Evolutionary conservation across 495 filamentous ascomycete genomes (phyloP), one percentile per base, ranked within the genome.

Genomic region (Penicillium tannophilum): DNA sequence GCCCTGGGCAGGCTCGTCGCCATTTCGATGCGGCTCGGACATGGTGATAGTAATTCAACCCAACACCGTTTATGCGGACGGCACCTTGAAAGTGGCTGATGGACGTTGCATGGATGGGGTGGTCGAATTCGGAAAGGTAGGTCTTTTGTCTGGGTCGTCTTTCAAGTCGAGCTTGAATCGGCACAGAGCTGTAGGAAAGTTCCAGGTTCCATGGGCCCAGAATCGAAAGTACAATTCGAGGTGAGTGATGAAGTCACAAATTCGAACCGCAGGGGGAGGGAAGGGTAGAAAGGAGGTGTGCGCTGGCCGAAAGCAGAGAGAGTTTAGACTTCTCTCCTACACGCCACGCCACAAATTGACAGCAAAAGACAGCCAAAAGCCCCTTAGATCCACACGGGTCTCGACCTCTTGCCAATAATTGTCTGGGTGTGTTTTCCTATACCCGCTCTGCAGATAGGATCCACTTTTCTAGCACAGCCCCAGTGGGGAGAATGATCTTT

Each of bases 1-100:
- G 24, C 65, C 61, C 35, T 60, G 69, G 20, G 55, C 58, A 44
- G 66, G 35, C 61, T 73, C 72, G 41, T 73, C 59, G 33, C 57
- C 68, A 54, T 66, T 59, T 43, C 57, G 47, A 60, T 59, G 61
- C 49, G 67, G 59, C 28, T 76, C 66, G 43, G 71, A 67, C 76
- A 78, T 78, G 60, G 47, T 75, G 52, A 35, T 17, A n/a, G 53
- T 16, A 35, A 23, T 41, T 52, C 31, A 62, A 35, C 58, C 53
- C 42, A 58, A 48, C 54, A 59, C 59, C 46, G 33, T 62, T 64
- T 61, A 64, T 52, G 59, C 54, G 48, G 49, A 36, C 52, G 53
- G 44, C 39, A 59, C 41, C 39, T 55, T 50, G 48, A 62, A n/a
- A n/a, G 10, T 9, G 17, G 19, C 45, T 23, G 30, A 41, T 33